Evolutionary conservation across 768 basidiomycete genomes (phyloP).

Genomic region (Podaxis rugospora): DNA sequence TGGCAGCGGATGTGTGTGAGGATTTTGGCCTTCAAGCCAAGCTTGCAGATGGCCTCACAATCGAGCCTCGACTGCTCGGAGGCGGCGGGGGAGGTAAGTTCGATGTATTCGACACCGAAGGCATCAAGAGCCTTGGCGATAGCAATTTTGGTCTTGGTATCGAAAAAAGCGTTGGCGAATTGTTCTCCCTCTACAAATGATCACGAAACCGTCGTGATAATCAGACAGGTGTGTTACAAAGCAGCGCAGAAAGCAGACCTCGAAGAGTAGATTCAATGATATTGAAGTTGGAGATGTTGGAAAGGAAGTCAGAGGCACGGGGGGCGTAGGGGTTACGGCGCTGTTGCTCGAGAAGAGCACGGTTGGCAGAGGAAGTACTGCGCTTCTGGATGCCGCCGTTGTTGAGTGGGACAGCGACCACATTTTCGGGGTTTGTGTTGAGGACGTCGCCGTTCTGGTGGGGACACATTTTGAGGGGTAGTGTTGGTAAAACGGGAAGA

Average conservation of each 20-base stretch:
- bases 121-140: conserved; percentile 98
- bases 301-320: conserved; percentile 88
- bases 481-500: conserved; percentile 9
- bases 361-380: conserved; percentile 32
- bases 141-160: conserved; percentile 99
- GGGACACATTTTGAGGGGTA: conserved; percentile 53
- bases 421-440: conserved; percentile 46
- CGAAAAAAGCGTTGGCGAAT: conserved; percentile 99
- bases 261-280: conserved; percentile 97
- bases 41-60: conserved; percentile 99
- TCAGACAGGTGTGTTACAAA: not conserved
- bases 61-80: conserved; percentile 92
- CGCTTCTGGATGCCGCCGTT: conserved; percentile 43
- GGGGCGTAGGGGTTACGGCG: conserved; percentile 80
- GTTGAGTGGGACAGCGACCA: conserved; percentile 66
- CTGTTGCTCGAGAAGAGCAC: conserved; percentile 33
- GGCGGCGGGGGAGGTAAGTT: conserved; percentile 96
- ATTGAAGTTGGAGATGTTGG: conserved; percentile 89
- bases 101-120: conserved; percentile 99
- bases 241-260: conserved; percentile 43
- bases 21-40: conserved; percentile 94
- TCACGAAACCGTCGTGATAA: not conserved
- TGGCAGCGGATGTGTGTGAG: conserved; percentile 99
- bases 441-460: conserved; percentile 47
- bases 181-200: conserved; percentile 83